Percentiles rank a stretch among this genome's conserved stretches.
These are phyloP conservation scores for Amoebophrya sp. DNA, from an alignment of 169 alveolate genomes.

Conservation along the genomic window DNA sequence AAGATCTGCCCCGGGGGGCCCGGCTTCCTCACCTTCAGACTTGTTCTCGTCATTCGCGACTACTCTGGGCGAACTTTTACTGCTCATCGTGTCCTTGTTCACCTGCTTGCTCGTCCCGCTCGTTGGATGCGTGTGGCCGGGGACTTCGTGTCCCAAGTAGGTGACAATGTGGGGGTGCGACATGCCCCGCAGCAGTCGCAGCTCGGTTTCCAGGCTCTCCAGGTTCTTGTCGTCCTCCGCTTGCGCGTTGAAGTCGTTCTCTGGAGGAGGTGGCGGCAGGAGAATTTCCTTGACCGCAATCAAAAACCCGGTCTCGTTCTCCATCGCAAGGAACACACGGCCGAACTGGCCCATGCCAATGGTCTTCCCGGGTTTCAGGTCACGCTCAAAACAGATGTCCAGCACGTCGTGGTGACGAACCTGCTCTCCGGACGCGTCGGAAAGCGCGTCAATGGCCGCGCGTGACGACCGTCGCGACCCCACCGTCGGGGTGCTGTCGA, in stretches of 20 bases:
- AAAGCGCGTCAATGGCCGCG: too few relatives aligned
- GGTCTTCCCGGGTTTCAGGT: background rate
- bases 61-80: too few relatives aligned
- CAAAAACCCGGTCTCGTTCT: background rate
- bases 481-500: too few relatives aligned
- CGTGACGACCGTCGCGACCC: too few relatives aligned
- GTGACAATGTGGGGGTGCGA: conserved; percentile 19
- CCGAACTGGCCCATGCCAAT: background rate
- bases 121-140: background rate
- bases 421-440: too few relatives aligned
- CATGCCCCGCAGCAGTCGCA: conserved; percentile 1
- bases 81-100: background rate
- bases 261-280: background rate
- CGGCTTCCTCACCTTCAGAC: background rate
- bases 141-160: background rate
- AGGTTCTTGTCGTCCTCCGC: background rate
- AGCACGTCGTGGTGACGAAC: too few relatives aligned
- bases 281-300: background rate
- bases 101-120: background rate
- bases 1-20: background rate
- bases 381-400: conserved; percentile 19
- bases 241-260: background rate
- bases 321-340: background rate
- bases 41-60: background rate
- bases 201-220: background rate